phyloP scores from a whole-genome alignment of 306 rosid genomes.

The Vigna radiata region DNA sequence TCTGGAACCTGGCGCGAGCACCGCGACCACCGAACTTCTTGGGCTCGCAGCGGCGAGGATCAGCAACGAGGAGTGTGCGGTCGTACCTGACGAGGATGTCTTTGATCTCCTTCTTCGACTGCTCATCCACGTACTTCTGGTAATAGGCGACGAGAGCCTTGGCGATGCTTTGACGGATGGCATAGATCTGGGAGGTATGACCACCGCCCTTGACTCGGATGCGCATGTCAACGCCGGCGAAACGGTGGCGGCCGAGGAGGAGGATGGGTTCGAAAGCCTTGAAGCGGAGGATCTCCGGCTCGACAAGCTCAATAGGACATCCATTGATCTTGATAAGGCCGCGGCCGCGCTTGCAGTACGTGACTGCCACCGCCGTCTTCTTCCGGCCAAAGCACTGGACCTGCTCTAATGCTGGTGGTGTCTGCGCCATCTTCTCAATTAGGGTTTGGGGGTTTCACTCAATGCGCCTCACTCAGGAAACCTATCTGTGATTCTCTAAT shows the following conservation, averaged over 20 bases:
- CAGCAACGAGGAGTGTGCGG: conserved; percentile 78
- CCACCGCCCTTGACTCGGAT: conserved; percentile 87
- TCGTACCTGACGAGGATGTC: conserved; percentile 82
- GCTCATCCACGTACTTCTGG: conserved; percentile 88
- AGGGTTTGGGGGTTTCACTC: not conserved
- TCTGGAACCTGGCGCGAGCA: conserved; percentile 90
- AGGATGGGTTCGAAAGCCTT: conserved; percentile 85
- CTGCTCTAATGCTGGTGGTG: conserved; percentile 46
- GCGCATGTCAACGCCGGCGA: conserved; percentile 77
- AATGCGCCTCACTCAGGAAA: not conserved
- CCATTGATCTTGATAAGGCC: conserved; percentile 89
- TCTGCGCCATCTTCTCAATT: conserved; percentile 17
- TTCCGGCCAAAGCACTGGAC: conserved; percentile 89
- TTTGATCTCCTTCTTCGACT: conserved; percentile 88
- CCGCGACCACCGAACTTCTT: conserved; percentile 96
- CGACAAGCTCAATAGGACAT: conserved; percentile 71
- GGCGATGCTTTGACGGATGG: conserved; percentile 85
- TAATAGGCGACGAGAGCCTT: conserved; percentile 79
- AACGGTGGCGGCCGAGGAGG: conserved; percentile 75
- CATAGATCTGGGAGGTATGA: conserved; percentile 84
- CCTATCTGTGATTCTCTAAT: not conserved
- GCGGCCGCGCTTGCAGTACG: conserved; percentile 81
- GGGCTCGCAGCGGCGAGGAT: conserved; percentile 88
- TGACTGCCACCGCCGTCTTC: conserved; percentile 89
- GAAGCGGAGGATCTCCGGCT: conserved; percentile 90